These are phyloP conservation scores for Delphinella strobiligena DNA, from an alignment of 2,329 filamentous ascomycete genomes.

Conservation along the genomic window DNA sequence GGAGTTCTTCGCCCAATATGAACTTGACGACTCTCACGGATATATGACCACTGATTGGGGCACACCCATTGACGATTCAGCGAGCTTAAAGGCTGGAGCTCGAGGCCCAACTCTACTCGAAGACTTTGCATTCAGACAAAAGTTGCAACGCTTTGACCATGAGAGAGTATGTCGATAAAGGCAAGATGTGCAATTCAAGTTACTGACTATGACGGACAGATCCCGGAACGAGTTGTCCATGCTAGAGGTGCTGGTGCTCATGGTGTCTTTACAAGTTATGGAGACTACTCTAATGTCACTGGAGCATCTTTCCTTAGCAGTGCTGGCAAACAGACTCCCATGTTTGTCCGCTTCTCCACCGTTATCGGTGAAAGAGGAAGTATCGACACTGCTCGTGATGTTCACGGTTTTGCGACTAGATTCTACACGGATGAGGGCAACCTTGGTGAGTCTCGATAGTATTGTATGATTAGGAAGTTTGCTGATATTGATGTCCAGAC, in stretches of 20 bases:
- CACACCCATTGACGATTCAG: conserved; percentile 7
- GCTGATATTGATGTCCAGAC: too few relatives aligned
- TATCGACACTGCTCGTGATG: conserved; percentile 58
- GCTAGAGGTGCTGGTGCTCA: conserved; percentile 13
- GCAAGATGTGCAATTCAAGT: background rate
- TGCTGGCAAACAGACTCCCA: conserved; percentile 56
- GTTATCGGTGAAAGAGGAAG: conserved; percentile 63
- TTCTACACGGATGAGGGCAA: conserved; percentile 65
- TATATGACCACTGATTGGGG: conserved; percentile 9
- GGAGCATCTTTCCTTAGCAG: conserved; percentile 37
- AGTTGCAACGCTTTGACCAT: conserved; percentile 66
- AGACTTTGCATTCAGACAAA: conserved; percentile 58
- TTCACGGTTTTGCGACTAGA: conserved; percentile 60
- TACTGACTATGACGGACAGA: conserved; percentile 47
- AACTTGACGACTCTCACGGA: conserved; percentile 6
- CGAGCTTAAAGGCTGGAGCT: conserved; percentile 6
- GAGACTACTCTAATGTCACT: conserved; percentile 49
- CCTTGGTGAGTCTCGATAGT: conserved; percentile 31
- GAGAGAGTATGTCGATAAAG: conserved; percentile 38
- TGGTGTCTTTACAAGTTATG: conserved; percentile 41
- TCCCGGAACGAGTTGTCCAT: conserved; percentile 28
- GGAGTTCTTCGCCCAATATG: conserved; percentile 8
- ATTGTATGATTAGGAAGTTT: too few relatives aligned
- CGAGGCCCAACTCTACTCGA: conserved; percentile 54
- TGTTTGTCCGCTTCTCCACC: conserved; percentile 60